Evolutionary conservation across 176 grass and related monocot species (phyloP).

Genomic region (Poa annua): DNA sequence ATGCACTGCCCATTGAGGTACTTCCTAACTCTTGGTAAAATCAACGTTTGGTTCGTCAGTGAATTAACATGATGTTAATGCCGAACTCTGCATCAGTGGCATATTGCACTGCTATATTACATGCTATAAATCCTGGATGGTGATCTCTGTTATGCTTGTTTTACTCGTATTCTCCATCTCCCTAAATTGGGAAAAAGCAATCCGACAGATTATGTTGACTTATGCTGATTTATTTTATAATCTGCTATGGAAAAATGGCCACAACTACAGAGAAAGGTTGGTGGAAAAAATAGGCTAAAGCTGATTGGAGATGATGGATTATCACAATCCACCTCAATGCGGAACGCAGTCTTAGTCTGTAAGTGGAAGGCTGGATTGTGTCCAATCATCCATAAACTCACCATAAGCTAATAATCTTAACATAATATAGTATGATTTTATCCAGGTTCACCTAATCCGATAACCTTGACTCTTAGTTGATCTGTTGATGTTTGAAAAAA

Average conservation of each 20-base stretch:
- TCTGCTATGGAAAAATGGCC: background rate
- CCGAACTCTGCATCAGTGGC: background rate
- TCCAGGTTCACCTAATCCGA: conserved; percentile 22
- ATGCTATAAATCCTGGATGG: conserved; percentile 7
- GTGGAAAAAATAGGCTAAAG: background rate
- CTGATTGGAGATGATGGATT: background rate
- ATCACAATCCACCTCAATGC: background rate
- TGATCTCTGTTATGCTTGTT: conserved; percentile 28
- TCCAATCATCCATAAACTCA: conserved; percentile 11
- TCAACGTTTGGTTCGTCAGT: conserved; percentile 15
- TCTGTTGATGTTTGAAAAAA: background rate
- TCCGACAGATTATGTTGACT: background rate
- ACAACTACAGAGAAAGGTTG: background rate
- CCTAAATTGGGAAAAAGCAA: background rate
- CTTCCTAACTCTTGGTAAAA: conserved; percentile 29
- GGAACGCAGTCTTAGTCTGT: background rate
- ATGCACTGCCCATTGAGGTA: conserved; percentile 83
- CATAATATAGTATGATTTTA: background rate
- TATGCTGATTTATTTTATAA: background rate
- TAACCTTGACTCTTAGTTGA: background rate
- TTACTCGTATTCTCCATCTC: conserved; percentile 14
- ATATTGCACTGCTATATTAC: conserved; percentile 2
- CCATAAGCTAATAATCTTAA: conserved; percentile 16
- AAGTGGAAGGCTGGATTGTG: background rate
- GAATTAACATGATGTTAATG: conserved; percentile 28